phyloP scores from a whole-genome alignment of 805 yeast genomes.

The Nakazawaea ernobii region DNA sequence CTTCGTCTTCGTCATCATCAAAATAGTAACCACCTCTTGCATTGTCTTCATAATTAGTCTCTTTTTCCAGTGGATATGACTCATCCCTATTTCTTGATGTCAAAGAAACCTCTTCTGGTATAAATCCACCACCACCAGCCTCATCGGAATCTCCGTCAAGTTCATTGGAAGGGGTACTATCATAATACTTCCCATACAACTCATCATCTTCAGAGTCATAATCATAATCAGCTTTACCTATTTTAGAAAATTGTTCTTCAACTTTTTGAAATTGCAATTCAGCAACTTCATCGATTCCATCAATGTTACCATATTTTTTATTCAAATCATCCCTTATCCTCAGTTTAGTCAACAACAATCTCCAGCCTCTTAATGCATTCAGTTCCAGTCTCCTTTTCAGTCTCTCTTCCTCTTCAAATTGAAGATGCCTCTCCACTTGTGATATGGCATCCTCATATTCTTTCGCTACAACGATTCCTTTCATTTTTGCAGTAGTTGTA shows the following conservation, averaged over 20 bases:
- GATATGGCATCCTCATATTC: conserved; percentile 57
- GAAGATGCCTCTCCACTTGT: conserved; percentile 41
- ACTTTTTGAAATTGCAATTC: conserved; percentile 5
- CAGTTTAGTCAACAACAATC: conserved; percentile 42
- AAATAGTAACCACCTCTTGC: not conserved
- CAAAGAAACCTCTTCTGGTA: not conserved
- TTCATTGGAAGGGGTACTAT: conserved; percentile 11
- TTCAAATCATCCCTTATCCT: conserved; percentile 42
- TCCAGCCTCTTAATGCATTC: conserved; percentile 50
- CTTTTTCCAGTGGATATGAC: not conserved
- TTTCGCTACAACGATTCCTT: conserved; percentile 70
- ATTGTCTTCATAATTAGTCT: not conserved
- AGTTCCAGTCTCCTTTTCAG: conserved; percentile 37
- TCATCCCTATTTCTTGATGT: not conserved
- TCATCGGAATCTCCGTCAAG: conserved; percentile 11
- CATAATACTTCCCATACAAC: conserved; percentile 19
- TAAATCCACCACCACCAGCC: conserved; percentile 13
- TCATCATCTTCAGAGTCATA: conserved; percentile 14
- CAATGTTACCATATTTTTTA: conserved; percentile 40
- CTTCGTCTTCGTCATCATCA: conserved; percentile 7
- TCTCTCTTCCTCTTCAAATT: conserved; percentile 43
- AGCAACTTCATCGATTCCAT: conserved; percentile 13
- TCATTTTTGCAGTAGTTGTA: conserved; percentile 56
- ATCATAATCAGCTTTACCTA: not conserved
- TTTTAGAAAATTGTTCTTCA: not conserved